Conservation (phyloP, 441 rosid genomes). For the Erodium moschatum region DNA sequence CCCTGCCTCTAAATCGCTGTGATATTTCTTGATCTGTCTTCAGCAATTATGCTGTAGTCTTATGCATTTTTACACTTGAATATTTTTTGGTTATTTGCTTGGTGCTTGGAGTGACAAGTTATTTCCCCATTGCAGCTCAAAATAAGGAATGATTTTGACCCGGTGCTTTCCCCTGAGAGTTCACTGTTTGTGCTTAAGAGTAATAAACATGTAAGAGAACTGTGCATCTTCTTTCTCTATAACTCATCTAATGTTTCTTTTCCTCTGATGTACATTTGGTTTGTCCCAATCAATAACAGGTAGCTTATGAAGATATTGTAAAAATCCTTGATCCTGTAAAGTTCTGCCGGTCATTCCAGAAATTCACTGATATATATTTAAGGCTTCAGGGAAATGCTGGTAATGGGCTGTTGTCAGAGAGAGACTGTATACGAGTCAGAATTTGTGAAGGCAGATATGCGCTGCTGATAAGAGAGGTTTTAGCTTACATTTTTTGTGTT, state of each 20-base stretch:
- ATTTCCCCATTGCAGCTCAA: conserved; percentile 53
- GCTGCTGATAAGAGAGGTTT: conserved; percentile 89
- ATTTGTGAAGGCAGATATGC: conserved; percentile 99
- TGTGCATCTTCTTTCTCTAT: conserved; percentile 18
- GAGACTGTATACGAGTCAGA: conserved; percentile 94
- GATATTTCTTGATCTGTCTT: conserved; percentile 2
- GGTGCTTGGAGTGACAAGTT: conserved; percentile 13
- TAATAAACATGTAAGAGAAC: conserved; percentile 64
- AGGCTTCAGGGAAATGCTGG: conserved; percentile 80
- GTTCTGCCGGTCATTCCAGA: conserved; percentile 87
- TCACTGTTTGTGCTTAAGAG: conserved; percentile 94
- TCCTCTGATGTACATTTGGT: conserved; percentile 22
- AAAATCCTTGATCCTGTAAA: conserved; percentile 73
- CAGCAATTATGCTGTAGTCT: conserved; percentile 9
- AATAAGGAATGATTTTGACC: conserved; percentile 99
- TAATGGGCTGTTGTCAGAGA: conserved; percentile 74
- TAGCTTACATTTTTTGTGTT: conserved; percentile 6
- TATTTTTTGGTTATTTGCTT: conserved; percentile 1
- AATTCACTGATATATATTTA: conserved; percentile 80
- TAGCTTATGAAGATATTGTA: conserved; percentile 72
- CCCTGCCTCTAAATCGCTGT: neutral
- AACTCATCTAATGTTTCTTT: conserved; percentile 11
- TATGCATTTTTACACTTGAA: neutral
- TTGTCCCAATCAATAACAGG: conserved; percentile 38
- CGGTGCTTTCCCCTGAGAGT: conserved; percentile 99